Conservation (phyloP, 805 yeast species). For the Candida pseudoglaebosa region DNA sequence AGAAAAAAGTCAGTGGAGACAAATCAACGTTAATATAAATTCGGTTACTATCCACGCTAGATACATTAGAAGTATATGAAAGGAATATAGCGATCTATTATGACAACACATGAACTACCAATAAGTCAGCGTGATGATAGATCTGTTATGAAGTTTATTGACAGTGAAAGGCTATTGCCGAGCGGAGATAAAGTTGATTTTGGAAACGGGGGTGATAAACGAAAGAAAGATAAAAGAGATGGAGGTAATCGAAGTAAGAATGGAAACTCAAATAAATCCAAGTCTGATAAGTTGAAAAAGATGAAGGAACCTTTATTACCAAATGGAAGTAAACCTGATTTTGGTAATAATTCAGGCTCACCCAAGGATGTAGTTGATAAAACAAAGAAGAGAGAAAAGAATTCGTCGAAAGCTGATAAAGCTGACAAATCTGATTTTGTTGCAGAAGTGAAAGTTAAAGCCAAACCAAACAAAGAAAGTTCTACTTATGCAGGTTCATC, state of each 20-base stretch:
- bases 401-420: slow-evolving; percentile 18
- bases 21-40: not conserved
- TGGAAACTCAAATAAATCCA: slow-evolving; percentile 5
- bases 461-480: slow-evolving; percentile 2
- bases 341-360: slow-evolving; percentile 13
- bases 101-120: slow-evolving; percentile 36
- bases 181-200: slow-evolving; percentile 29
- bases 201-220: slow-evolving; percentile 16
- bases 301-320: slow-evolving; percentile 18
- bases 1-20: slow-evolving; percentile 6
- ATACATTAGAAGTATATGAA: slow-evolving; percentile 1
- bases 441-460: not conserved
- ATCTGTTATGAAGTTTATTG: slow-evolving; percentile 7
- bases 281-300: slow-evolving; percentile 7
- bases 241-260: not conserved
- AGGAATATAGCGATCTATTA: slow-evolving; percentile 6
- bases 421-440: slow-evolving; percentile 25
- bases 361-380: slow-evolving; percentile 6
- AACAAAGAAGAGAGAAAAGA: slow-evolving; percentile 8
- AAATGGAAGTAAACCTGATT: slow-evolving; percentile 28
- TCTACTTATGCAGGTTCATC: slow-evolving; percentile 54
- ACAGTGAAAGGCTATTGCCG: slow-evolving; percentile 21
- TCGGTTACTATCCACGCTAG: not conserved
- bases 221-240: slow-evolving; percentile 1
- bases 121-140: slow-evolving; percentile 16